Evolutionary conservation across 352 stramenopile species (phyloP).

Genomic region (Globisporangium splendens): DNA sequence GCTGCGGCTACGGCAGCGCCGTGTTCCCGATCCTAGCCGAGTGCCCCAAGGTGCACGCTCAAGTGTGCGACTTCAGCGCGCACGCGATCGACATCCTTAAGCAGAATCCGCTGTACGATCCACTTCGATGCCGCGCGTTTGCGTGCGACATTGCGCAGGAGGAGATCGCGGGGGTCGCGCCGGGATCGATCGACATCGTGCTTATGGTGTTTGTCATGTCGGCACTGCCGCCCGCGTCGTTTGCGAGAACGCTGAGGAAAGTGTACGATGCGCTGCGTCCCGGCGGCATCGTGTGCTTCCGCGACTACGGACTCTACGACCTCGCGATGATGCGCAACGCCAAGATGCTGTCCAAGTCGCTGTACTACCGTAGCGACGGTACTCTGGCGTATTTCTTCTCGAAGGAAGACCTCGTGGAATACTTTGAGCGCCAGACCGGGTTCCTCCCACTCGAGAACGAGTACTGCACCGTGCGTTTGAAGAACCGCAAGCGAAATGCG

Average conservation of each 20-base stretch:
- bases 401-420: slow-evolving; percentile 35
- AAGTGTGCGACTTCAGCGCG: slow-evolving; percentile 84
- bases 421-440: slow-evolving; percentile 40
- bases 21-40: slow-evolving; percentile 80
- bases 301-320: slow-evolving; percentile 87
- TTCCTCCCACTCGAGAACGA: slow-evolving; percentile 61
- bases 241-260: slow-evolving; percentile 47
- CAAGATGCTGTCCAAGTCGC: slow-evolving; percentile 48
- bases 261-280: slow-evolving; percentile 47
- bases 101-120: slow-evolving; percentile 45
- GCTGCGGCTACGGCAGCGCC: slow-evolving; percentile 85
- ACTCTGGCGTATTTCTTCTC: slow-evolving; percentile 83
- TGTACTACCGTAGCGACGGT: slow-evolving; percentile 77
- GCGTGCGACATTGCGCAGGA: slow-evolving; percentile 69
- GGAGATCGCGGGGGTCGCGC: slow-evolving; percentile 34
- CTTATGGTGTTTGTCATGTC: slow-evolving; percentile 86
- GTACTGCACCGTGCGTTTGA: slow-evolving; percentile 73
- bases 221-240: slow-evolving; percentile 53
- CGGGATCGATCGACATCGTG: slow-evolving; percentile 63
- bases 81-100: slow-evolving; percentile 68
- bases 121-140: slow-evolving; percentile 54
- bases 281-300: slow-evolving; percentile 78
- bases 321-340: slow-evolving; percentile 81
- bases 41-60: slow-evolving; percentile 56
- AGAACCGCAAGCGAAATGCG: slow-evolving; percentile 66